These are phyloP conservation scores for Casuarina cunninghamiana DNA, from an alignment of 306 rosid genomes.

Conservation along the genomic window DNA sequence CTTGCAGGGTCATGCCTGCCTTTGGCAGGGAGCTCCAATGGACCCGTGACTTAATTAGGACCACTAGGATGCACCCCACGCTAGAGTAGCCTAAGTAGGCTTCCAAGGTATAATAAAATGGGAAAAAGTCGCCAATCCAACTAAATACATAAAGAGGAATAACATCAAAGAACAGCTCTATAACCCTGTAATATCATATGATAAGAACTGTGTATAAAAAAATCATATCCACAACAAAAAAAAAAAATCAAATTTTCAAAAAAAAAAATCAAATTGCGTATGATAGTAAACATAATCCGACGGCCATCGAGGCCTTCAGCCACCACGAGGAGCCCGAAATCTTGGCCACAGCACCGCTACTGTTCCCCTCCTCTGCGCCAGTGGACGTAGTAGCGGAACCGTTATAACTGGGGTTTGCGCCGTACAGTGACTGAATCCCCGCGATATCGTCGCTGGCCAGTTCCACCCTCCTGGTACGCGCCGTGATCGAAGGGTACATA, in stretches of 20 bases:
- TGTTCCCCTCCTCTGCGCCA: slow-evolving; percentile 34
- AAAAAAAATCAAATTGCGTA: not conserved
- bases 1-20: no score
- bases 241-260: not conserved
- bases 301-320: not conserved
- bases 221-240: not conserved
- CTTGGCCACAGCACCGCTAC: slow-evolving; percentile 37
- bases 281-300: slow-evolving; percentile 26
- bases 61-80: no score
- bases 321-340: slow-evolving; percentile 25
- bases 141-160: no score
- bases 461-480: slow-evolving; percentile 61
- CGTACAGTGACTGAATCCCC: slow-evolving; percentile 74
- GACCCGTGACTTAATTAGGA: no score
- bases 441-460: slow-evolving; percentile 55
- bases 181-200: no score
- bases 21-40: no score
- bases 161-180: no score
- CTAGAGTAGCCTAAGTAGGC: no score
- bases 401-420: slow-evolving; percentile 56
- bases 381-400: slow-evolving; percentile 32
- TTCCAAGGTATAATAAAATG: no score
- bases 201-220: no score
- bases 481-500: slow-evolving; percentile 75
- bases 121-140: no score